Conservation (phyloP, 2,329 filamentous ascomycete genomes). For the Paecilomyces sp. region DNA sequence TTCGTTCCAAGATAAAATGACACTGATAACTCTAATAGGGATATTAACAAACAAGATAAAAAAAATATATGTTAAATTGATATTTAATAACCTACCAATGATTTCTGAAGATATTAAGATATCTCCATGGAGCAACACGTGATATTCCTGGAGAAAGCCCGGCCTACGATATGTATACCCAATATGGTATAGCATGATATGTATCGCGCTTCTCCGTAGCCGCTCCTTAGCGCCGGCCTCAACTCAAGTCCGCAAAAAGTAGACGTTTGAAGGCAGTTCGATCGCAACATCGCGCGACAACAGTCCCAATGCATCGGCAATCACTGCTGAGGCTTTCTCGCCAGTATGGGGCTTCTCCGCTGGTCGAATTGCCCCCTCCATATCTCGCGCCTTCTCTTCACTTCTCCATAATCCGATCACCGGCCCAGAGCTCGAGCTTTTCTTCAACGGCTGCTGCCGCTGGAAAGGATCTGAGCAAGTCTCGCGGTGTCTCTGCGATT, state of each 20-base stretch:
- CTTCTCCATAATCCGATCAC: conserved; percentile 24
- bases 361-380: conserved; percentile 34
- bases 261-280: background rate
- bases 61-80: too few relatives aligned
- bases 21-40: too few relatives aligned
- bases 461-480: conserved; percentile 67
- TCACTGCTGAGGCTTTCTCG: conserved; percentile 24
- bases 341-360: conserved; percentile 23
- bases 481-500: conserved; percentile 74
- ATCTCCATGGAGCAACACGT: background rate
- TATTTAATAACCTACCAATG: too few relatives aligned
- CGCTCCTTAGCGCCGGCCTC: background rate
- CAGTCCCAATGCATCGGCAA: conserved; percentile 29
- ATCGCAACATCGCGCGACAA: background rate
- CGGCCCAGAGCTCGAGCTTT: conserved; percentile 36
- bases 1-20: too few relatives aligned
- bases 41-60: too few relatives aligned
- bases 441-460: conserved; percentile 40
- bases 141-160: background rate
- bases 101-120: background rate
- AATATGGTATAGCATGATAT: background rate
- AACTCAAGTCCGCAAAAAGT: conserved; percentile 10
- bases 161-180: background rate
- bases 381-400: conserved; percentile 38
- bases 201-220: background rate